Base-by-base conservation (phyloP, 2,329 filamentous ascomycete genomes). In the Pseudocercospora crystallina region DNA sequence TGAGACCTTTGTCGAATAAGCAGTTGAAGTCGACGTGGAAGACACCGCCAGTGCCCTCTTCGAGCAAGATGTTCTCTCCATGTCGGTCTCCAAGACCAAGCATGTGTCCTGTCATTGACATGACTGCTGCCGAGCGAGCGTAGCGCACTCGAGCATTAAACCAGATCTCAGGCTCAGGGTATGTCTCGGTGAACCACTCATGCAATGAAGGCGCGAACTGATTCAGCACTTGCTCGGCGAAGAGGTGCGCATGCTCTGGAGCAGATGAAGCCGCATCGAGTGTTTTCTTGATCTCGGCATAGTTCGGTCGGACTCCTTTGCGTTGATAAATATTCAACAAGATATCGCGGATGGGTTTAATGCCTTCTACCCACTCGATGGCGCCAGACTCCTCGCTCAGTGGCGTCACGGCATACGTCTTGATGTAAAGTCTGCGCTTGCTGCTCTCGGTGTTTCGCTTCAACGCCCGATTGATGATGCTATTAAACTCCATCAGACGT, bases 21-120 rank as follows among this genome's bases (percentile, higher is more conserved):
- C 95, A 99, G 73, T 99, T 99, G 79, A 99, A 99, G 73, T 99
- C 94, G 39, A 99, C 95, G 71, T 99, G 94, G 71, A 99, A 89
- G 2, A 95, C 85, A 44, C 92, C 92, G 38, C 95, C 94, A 58
- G 90, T 95, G 49, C 88, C 87, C 73, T 97, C 90, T 70, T 97
- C 90, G 30, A 99, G 84, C 29, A 96, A 82, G 48, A 99, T 89
- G 70, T 99, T 99, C 71, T 99, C 94, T 51, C 92, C 92, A 72
- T 99, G 94, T 3, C 94, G 85, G 71, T 99, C 94, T 34, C 94
- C 94, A 0, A 99, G 78, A 53, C 83, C 94, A 4, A 99, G 80
- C 42, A 97, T 91, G 49, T 95, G 95, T 43, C 94, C 94, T 4
- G 96, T 90, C 82, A 99, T 99, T n/a, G 90, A 96, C 91, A 99